Base-by-base conservation (phyloP, 1,284 basidiomycete genomes). In the Fomes fomentarius region DNA sequence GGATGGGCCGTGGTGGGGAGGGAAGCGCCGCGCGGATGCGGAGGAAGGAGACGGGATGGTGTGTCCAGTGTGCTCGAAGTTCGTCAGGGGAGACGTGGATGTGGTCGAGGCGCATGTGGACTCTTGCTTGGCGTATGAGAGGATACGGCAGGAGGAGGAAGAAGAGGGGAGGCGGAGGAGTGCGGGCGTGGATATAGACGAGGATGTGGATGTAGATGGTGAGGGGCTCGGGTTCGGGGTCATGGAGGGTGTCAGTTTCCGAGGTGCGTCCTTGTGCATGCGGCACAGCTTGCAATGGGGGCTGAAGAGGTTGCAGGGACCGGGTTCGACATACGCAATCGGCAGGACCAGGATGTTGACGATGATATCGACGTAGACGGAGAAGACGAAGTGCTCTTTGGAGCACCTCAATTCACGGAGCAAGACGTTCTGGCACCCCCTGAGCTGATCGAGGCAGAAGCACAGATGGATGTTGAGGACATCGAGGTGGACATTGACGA, bases 321-420 rank as follows among this genome's bases (percentile, higher is more conserved):
- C 24, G 89, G 89, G 11, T 89, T 91, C 66, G 77, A 83, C 56
- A 77, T 83, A 12, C 81, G 86, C 33, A 75, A 83, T 61, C 71
- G 69, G 8, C 69, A 76, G 17, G 74, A 79, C 17, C 74, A 79
- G 54, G 89, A 91, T 58, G 77, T 89, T 1, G 90, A 92, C 15
- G 88, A 88, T 22, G 89, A 90, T 28, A 75, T 91, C 8, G 89
- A 92, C 58, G 75, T 92, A 7, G 89, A 91, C 57, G 90, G 89
- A 2, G 87, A 89, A 52, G 89, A 91, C 62, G 79, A 83, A 52
- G 78, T 66, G 5, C 61, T 78, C 0, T 92, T 83, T 64, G 89
- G 89, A 1, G 79, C 79, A 15, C 75, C 79, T 0, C 90, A 92
- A 63, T 92, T 92, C 67, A 84, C 82, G 7, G 89, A 91, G 67